Base-by-base conservation (phyloP, 331 rosid genomes). In the Malus hybrid region DNA sequence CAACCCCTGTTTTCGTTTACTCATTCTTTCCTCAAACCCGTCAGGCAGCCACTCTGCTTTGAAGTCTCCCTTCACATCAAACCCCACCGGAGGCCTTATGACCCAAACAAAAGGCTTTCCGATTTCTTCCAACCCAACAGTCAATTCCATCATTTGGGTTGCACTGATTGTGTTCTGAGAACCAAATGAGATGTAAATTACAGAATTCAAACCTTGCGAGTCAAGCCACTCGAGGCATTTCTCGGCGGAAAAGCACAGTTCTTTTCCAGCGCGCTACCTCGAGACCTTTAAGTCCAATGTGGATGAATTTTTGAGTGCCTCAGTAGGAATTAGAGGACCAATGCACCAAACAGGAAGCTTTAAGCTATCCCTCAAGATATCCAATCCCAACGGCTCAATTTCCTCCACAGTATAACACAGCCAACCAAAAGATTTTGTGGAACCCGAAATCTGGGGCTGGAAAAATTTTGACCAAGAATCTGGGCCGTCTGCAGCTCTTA, bases 171-270 rank as follows among this genome's bases (percentile, higher is more conserved):
- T 28, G 29, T 28, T 28, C 2, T 28, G 29, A 28, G 29, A 28
- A 28, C 97, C 97, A 75, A 92, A 92, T 1, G 88, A 87, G 61
- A 92, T 76, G 79, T 88, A 90, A 8, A 92, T 50, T 74, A 92
- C 96, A 4, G 89, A 90, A 3, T 33, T 34, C 3, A 46, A 42
- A 8, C 20, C 67, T 7, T 89, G 88, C 10, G 19, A 58, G 56
- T 90, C 66, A 1, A 92, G 81, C 96, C 93, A 92, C 46, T 84
- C 75, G 0, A 81, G 62, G 78, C 88, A 87, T 42, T 74, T 70
- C 63, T 88, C 88, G 3, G 75, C 32, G 0, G 87, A n/a, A 6
- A 88, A 48, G 15, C 87, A 87, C 3, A 73, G 26, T 76, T 79
- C 81, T 69, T 86, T 92, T 6, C 87, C 88, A 0, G 79, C 78